Evolutionary conservation across 202 grass and related monocot genomes (phyloP), one percentile per base, ranked within the genome.

Genomic region (Hordeum pubiflorum): DNA sequence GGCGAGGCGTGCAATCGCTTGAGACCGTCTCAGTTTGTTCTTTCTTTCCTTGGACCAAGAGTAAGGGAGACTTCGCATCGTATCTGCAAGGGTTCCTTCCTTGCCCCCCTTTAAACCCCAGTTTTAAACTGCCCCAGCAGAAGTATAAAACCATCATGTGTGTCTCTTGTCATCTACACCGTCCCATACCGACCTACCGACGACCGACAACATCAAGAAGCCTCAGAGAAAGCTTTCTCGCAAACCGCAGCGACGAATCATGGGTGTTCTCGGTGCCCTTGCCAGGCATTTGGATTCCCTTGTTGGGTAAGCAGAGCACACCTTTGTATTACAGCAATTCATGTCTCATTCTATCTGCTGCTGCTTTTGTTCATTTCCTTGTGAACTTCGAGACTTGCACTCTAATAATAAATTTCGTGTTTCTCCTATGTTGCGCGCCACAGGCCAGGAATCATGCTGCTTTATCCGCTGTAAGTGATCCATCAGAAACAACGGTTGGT

Each of bases 391-490:
- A 73, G 48, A 11, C 17, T 69, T 50, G 40, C 63, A 3, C 43
- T 78, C 65, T 84, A 26, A 75, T 43, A 29, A 69, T 43, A 29
- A 69, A 50, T 2, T 72, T 77, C 32, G 27, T 34, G 14, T 74
- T 17, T 58, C 11, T 67, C 50, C 69, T 69, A 2, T 76, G 75
- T 29, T 70, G 62, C 64, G 24, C n/a, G 0, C 4, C 12, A 67
- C 82, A 99, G 96, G 69, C 96, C 96, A 3, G 92, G 85, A 72
- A 50, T 96, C 88, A 87, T 92, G 86, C 92, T 99, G 55, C 79
- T 99, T 40, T 99, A 89, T 81, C 96, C 96, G 71, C 81, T 99
- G 96, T 99, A 95, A 93, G 96, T 86, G 84, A 43, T 36, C 14
- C 64, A 10, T 32, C 13, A 52, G 46, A 81, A 83, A 76, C 27